These are phyloP conservation scores for Tylopilus felleus DNA, from an alignment of 768 basidiomycete genomes.

Conservation along the genomic window DNA sequence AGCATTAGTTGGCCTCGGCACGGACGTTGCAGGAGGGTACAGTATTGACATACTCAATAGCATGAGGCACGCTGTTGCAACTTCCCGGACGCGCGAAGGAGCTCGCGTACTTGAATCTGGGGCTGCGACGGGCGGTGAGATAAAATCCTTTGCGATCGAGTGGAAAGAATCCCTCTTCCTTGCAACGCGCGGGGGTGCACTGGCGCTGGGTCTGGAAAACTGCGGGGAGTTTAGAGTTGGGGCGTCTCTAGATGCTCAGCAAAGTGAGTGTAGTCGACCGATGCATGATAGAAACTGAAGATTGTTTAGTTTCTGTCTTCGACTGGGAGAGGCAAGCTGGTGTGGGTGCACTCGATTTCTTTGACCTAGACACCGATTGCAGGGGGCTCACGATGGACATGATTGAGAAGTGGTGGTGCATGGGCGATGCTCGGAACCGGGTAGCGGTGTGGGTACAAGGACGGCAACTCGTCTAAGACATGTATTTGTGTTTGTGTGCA, in stretches of 20 bases:
- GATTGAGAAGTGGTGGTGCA: constrained; percentile 90
- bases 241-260: constrained; percentile 70
- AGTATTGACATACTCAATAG: constrained; percentile 69
- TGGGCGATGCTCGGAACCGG: constrained; percentile 70
- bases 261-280: constrained; percentile 44
- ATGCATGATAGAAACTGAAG: background rate
- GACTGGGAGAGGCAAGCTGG: constrained; percentile 41
- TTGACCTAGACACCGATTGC: constrained; percentile 37
- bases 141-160: constrained; percentile 48
- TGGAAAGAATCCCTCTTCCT: constrained; percentile 84
- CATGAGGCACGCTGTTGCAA: constrained; percentile 77
- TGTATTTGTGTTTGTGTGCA: constrained; percentile 16
- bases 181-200: constrained; percentile 76
- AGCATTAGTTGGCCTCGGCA: constrained; percentile 76
- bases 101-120: constrained; percentile 28
- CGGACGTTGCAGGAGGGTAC: constrained; percentile 87
- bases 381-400: constrained; percentile 42
- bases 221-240: constrained; percentile 58
- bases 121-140: background rate
- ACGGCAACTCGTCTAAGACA: constrained; percentile 6
- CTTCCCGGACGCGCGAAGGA: constrained; percentile 69
- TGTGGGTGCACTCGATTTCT: constrained; percentile 68
- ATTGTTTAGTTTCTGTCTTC: constrained; percentile 43
- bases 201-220: constrained; percentile 57
- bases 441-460: constrained; percentile 77